Evolutionary conservation across 495 filamentous ascomycete genomes (phyloP), one percentile per base, ranked within the genome.

Genomic region (Diplogelasinospora grovesii): DNA sequence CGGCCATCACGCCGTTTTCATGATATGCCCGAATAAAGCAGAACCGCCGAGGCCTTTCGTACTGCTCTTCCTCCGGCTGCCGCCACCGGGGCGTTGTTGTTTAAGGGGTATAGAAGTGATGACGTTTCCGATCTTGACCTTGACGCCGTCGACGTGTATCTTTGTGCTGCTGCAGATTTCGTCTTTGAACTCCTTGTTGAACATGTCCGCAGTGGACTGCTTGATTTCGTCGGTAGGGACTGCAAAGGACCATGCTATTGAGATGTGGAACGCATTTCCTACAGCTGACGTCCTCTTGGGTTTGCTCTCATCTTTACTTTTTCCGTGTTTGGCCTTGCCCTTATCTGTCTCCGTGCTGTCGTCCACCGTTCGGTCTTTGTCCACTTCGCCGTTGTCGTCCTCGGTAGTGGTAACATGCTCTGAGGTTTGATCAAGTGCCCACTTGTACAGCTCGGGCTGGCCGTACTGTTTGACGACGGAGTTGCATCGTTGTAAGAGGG

Each of bases 71-170:
- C 27, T 45, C 44, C 53, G 30, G 48, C 39, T 29, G 41, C 50
- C 16, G 53, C 54, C 15, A n/a, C n/a, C n/a, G n/a, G 32, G 11
- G 27, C 9, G 3, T 11, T 29, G 27, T 6, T 11, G 6, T 26
- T 14, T 29, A n/a, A 85, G 58, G 8, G 61, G 49, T 3, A 83
- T 64, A 46, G 68, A 73, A 14, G 73, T 73, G 7, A 89, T 74
- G 13, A 73, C 61, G 48, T 89, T 90, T 3, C 87, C 88, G 54
- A 89, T 77, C 64, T 88, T 92, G 14, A 68, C 77, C 65, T 90
- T 93, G 42, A 86, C 53, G 2, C 63, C 67, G 9, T 63, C 48
- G 15, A 82, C 69, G 3, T 31, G 43, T 16, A 82, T 51, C 5
- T 42, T 41, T 40, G 37, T 11, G 44, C 32, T 1, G 49, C 43